Conservation (phyloP, 257 asterid species). For the Fraxinus excelsior region DNA sequence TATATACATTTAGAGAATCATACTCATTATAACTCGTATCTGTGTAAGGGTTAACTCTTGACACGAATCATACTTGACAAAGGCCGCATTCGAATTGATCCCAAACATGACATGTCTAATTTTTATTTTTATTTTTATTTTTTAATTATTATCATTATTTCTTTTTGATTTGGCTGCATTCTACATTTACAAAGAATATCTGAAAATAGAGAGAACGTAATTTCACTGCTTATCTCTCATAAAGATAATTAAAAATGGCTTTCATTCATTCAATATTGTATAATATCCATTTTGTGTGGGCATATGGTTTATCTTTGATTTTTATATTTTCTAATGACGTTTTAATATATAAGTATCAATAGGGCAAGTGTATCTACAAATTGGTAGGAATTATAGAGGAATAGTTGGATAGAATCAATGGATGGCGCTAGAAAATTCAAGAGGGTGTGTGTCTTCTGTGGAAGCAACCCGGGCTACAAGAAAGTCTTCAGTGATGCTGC, state of each 20-base stretch:
- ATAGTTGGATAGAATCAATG: conserved; percentile 33
- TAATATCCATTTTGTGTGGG: too few relatives aligned
- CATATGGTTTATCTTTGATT: too few relatives aligned
- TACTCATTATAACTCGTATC: too few relatives aligned
- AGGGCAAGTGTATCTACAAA: background rate
- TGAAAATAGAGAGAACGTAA: background rate
- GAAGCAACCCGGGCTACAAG: conserved; percentile 90
- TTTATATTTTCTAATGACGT: too few relatives aligned
- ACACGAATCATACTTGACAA: too few relatives aligned
- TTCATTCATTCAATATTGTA: background rate
- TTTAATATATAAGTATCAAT: too few relatives aligned
- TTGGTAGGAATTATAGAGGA: background rate
- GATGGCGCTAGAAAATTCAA: conserved; percentile 65
- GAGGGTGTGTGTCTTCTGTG: conserved; percentile 92
- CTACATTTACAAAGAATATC: background rate
- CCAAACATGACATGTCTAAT: too few relatives aligned
- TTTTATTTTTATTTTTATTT: too few relatives aligned
- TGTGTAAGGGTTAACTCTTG: too few relatives aligned
- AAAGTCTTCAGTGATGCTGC: conserved; percentile 95
- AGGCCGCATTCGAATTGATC: too few relatives aligned
- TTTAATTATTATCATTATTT: too few relatives aligned
- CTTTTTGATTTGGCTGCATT: background rate
- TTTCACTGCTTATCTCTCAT: background rate
- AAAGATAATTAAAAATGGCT: background rate
- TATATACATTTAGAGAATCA: too few relatives aligned